phyloP scores from a whole-genome alignment of 2,329 filamentous ascomycete species.

The Fusarium staphyleae region DNA sequence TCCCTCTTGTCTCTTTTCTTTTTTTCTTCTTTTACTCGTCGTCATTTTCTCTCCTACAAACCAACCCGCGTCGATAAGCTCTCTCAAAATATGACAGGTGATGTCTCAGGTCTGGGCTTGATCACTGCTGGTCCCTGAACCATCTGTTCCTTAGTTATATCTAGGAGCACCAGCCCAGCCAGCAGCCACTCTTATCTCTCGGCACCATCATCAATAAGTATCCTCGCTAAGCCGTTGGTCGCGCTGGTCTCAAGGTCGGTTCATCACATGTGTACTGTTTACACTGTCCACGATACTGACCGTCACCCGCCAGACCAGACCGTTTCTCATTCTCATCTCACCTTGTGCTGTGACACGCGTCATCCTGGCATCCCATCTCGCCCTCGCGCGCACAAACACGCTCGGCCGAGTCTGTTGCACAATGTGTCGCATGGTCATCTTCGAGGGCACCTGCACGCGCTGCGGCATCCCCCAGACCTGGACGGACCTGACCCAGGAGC shows the following conservation, averaged over 20 bases:
- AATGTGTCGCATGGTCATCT: constrained; percentile 58
- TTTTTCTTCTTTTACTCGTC: neutral
- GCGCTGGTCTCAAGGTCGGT: neutral
- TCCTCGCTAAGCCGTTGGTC: neutral
- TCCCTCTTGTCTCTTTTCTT: no score
- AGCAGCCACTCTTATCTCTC: neutral
- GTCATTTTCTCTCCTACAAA: neutral
- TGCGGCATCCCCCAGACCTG: constrained; percentile 52
- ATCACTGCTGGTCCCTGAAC: neutral
- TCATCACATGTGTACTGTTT: neutral
- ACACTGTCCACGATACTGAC: no score
- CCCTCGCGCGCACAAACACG: neutral
- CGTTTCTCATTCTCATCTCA: no score
- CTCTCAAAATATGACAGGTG: constrained; percentile 8
- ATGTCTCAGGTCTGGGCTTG: neutral
- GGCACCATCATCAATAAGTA: neutral
- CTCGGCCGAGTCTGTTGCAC: neutral
- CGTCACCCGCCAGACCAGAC: no score
- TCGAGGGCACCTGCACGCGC: constrained; percentile 53
- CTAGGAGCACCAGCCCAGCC: neutral
- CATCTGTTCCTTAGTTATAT: neutral
- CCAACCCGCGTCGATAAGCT: neutral
- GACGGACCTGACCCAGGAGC: constrained; percentile 54
- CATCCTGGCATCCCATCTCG: neutral
- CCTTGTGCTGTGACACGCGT: neutral